phyloP scores from a whole-genome alignment of 176 grass and related monocot species.

The Saccharum spontaneum region DNA sequence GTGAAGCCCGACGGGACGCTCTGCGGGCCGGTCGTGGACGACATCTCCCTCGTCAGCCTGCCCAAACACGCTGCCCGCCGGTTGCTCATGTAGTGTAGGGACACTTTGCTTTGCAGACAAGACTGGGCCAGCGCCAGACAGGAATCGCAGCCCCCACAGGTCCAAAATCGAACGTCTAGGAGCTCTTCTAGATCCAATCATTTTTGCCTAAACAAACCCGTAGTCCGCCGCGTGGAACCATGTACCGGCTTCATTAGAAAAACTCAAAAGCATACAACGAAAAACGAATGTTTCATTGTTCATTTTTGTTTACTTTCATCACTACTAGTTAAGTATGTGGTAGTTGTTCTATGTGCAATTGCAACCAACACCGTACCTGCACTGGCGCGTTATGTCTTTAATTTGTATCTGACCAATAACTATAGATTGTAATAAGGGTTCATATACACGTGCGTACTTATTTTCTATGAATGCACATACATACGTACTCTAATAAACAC shows the following conservation, averaged over 20 bases:
- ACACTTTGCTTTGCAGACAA: neutral
- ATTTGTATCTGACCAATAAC: too few relatives aligned
- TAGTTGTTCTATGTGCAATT: too few relatives aligned
- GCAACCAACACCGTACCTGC: too few relatives aligned
- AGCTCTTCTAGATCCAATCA: neutral
- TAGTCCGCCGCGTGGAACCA: neutral
- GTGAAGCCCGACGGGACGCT: conserved; percentile 55
- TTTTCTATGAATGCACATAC: too few relatives aligned
- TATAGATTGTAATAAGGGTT: too few relatives aligned
- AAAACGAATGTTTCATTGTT: neutral
- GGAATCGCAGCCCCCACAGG: neutral
- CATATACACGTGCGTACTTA: too few relatives aligned
- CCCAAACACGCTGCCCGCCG: neutral
- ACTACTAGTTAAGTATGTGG: too few relatives aligned
- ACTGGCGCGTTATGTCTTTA: too few relatives aligned
- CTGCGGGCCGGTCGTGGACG: conserved; percentile 56
- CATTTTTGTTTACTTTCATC: too few relatives aligned
- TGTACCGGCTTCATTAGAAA: neutral
- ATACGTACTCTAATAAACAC: too few relatives aligned
- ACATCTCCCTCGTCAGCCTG: conserved; percentile 36
- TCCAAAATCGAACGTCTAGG: neutral
- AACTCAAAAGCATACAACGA: neutral
- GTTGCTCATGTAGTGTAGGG: conserved; percentile 30
- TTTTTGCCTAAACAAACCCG: neutral
- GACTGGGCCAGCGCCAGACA: neutral